These are phyloP conservation scores for Nakazawaea wickerhamii DNA, from an alignment of 805 yeast genomes.

Conservation along the genomic window DNA sequence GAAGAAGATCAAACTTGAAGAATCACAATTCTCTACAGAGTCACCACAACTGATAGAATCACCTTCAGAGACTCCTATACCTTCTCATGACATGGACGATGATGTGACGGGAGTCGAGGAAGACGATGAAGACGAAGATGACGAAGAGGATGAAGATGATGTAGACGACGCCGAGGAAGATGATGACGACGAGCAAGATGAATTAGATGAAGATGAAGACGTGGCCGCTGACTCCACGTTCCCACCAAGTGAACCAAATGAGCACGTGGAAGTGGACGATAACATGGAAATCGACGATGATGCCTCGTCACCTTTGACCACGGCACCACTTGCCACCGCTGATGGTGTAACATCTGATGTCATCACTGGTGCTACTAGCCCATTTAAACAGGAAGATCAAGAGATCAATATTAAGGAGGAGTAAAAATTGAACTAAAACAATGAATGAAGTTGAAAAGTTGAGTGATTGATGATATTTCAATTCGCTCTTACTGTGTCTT, in stretches of 20 bases:
- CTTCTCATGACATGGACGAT: not conserved
- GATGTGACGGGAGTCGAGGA: conserved; percentile 7
- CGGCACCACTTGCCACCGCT: conserved; percentile 5
- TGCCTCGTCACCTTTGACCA: no score
- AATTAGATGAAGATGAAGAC: conserved; percentile 7
- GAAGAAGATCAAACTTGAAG: conserved; percentile 9
- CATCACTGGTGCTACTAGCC: not conserved
- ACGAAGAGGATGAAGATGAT: conserved; percentile 6
- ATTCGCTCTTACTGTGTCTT: no score
- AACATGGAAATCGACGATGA: conserved; percentile 10
- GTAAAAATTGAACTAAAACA: no score
- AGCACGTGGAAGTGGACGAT: conserved; percentile 1
- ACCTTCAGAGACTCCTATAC: not conserved
- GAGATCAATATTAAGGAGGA: not conserved
- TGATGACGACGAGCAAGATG: conserved; percentile 9
- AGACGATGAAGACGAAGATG: conserved; percentile 5
- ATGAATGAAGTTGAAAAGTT: no score
- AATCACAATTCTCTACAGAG: not conserved
- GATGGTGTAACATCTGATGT: not conserved
- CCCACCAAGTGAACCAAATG: conserved; percentile 5
- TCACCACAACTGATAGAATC: not conserved
- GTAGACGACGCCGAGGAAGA: conserved; percentile 9
- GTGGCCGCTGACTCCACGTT: conserved; percentile 6
- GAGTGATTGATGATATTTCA: no score
- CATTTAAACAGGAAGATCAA: not conserved